Conservation (phyloP, 2,329 filamentous ascomycete species). For the Aspergillus thermomutatus region DNA sequence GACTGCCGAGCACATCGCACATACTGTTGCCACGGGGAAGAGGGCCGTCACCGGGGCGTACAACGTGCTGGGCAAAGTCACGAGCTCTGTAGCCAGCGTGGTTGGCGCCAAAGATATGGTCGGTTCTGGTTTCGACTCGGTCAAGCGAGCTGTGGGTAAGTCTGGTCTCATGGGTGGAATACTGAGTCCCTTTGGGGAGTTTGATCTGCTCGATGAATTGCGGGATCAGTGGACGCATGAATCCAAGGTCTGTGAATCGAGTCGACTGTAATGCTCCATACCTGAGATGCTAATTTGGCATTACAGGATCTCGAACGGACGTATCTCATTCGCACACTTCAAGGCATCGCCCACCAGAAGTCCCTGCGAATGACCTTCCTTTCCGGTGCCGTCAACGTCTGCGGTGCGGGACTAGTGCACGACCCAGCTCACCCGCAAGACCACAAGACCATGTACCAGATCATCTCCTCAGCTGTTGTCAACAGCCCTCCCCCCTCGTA, state of each 20-base stretch:
- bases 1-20: constrained; percentile 83
- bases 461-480: constrained; percentile 90
- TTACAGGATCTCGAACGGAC: constrained; percentile 82
- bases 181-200: constrained; percentile 91
- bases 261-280: not conserved
- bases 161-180: constrained; percentile 93
- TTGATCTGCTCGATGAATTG: constrained; percentile 90
- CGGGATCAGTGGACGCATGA: constrained; percentile 98
- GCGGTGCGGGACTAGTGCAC: constrained; percentile 88
- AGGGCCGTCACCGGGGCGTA: constrained; percentile 95
- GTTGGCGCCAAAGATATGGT: constrained; percentile 94
- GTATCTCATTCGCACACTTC: constrained; percentile 91
- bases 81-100: constrained; percentile 89
- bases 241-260: constrained; percentile 62
- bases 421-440: constrained; percentile 87
- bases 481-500: constrained; percentile 82
- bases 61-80: constrained; percentile 92
- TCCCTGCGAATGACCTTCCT: constrained; percentile 95
- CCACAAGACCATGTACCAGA: constrained; percentile 99
- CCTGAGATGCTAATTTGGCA: not conserved
- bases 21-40: constrained; percentile 91
- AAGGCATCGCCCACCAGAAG: constrained; percentile 93
- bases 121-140: constrained; percentile 84
- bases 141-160: constrained; percentile 96
- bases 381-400: constrained; percentile 83